These are phyloP conservation scores for Calophaca sinica DNA, from an alignment of 306 rosid genomes.

Conservation along the genomic window DNA sequence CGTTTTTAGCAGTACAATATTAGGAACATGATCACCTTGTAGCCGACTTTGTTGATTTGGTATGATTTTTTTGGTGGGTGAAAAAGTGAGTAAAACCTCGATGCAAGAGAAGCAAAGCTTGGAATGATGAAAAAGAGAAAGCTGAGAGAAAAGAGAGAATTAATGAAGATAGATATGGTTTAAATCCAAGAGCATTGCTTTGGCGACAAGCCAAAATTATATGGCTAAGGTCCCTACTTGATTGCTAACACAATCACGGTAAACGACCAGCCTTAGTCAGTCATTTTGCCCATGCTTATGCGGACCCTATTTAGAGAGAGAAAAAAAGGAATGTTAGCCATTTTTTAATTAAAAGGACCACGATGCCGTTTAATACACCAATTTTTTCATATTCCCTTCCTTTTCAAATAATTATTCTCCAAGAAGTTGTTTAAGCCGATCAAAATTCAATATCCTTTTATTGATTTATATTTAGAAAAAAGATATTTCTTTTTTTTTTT, in stretches of 20 bases:
- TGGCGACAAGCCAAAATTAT: constrained; percentile 68
- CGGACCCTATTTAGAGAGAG: constrained; percentile 41
- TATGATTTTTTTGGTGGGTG: constrained; percentile 42
- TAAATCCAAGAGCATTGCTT: constrained; percentile 68
- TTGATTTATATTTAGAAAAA: too few species aligned
- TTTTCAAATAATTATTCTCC: too few species aligned
- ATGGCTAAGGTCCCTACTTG: constrained; percentile 55
- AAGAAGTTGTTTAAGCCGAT: too few species aligned
- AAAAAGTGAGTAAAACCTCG: constrained; percentile 52
- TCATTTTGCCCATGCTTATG: constrained; percentile 37
- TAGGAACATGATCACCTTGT: constrained; percentile 58
- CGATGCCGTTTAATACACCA: background rate
- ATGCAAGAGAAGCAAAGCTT: constrained; percentile 47
- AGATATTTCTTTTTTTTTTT: too few species aligned
- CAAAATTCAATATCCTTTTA: too few species aligned
- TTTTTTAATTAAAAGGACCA: constrained; percentile 1
- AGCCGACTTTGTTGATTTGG: constrained; percentile 59
- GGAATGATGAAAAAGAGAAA: constrained; percentile 52
- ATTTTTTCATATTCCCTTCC: constrained; percentile 10
- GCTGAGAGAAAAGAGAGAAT: constrained; percentile 6
- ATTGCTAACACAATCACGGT: constrained; percentile 61
- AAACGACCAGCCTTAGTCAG: constrained; percentile 49
- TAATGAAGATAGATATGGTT: constrained; percentile 42
- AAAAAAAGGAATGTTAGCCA: background rate
- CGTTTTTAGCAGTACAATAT: too few species aligned